Percentiles rank a stretch among this genome's conserved stretches.
Evolutionary conservation across 2,329 filamentous ascomycete genomes (phyloP).

Genomic region (Sporothrix phasma): DNA sequence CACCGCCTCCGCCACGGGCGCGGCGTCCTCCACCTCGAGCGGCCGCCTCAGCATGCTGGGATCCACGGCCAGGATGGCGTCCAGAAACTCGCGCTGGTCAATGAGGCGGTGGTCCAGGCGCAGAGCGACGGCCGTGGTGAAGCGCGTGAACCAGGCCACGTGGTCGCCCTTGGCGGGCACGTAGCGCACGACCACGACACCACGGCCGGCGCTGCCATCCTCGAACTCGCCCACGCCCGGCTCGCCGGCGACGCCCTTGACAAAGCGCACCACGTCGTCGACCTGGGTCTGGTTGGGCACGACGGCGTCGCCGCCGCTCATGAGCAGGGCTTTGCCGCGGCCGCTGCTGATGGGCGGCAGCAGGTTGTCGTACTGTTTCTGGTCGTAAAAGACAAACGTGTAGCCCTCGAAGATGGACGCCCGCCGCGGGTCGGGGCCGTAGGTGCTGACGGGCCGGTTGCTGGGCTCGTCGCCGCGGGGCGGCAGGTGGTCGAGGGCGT

Average conservation of each 20-base stretch:
- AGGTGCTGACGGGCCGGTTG: conserved; percentile 55
- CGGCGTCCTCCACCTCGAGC: conserved; percentile 42
- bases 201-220: conserved; percentile 53
- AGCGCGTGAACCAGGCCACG: conserved; percentile 56
- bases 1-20: neutral
- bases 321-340: conserved; percentile 69
- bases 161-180: conserved; percentile 46
- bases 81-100: conserved; percentile 83
- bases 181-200: conserved; percentile 70
- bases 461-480: conserved; percentile 66
- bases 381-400: conserved; percentile 78
- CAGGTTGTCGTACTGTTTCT: conserved; percentile 64
- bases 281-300: conserved; percentile 53
- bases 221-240: conserved; percentile 59
- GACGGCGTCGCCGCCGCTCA: conserved; percentile 35
- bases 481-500: conserved; percentile 61
- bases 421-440: conserved; percentile 58
- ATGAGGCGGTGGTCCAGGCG: conserved; percentile 72
- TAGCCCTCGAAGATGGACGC: conserved; percentile 72
- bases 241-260: conserved; percentile 63
- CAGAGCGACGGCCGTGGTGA: conserved; percentile 59
- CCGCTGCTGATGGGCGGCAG: conserved; percentile 66
- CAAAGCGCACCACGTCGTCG: conserved; percentile 67
- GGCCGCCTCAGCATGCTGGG: conserved; percentile 59
- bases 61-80: conserved; percentile 77